Evolutionary conservation across 106 monocot genomes (phyloP), one percentile per base, ranked within the genome.

Genomic region (Iris macrosiphon): DNA sequence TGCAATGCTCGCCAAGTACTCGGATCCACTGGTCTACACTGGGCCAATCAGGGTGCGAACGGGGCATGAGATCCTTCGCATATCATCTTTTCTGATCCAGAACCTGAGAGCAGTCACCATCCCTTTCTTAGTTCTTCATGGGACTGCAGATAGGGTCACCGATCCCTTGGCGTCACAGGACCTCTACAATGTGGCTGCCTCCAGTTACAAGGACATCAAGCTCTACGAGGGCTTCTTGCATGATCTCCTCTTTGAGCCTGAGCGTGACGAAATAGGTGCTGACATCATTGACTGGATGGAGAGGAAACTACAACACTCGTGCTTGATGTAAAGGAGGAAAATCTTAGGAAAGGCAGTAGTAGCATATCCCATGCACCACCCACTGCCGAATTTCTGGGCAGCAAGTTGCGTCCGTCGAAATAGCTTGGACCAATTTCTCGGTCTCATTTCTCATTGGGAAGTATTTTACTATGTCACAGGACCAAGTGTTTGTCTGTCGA

Each of bases 191-290:
- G 73, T 69, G 17, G 89, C 95, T 19, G 47, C 89, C 3, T 95
- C 95, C 0, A 21, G 10, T 6, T 55, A 79, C 67, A 95, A 95
- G 66, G 60, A 75, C 40, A 74, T 95, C 18, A 85, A 68, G 52
- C 85, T 95, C n/a, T 95, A 95, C 4, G 79, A 95, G 2, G 95
- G 95, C 9, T 83, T 89, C 58, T 66, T 89, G 29, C 95, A 95
- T 27, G 95, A 95, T 41, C 82, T 95, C 15, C 85, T 95, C 43
- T 95, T 95, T 20, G 95, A 95, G 59, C 95, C 89, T 0, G 95
- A 95, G 64, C 62, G 76, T 0, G 82, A 85, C 22, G 79, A 77
- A 25, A 63, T 95, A 7, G 78, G 54, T n/a, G 53, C 55, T 4
- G 89, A 95, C 10, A 95, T 95, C 39, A 89, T 95, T 30, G 37